Evolutionary conservation across 2,329 filamentous ascomycete genomes (phyloP), one percentile per base, ranked within the genome.

Genomic region (Fusarium subtropicale): DNA sequence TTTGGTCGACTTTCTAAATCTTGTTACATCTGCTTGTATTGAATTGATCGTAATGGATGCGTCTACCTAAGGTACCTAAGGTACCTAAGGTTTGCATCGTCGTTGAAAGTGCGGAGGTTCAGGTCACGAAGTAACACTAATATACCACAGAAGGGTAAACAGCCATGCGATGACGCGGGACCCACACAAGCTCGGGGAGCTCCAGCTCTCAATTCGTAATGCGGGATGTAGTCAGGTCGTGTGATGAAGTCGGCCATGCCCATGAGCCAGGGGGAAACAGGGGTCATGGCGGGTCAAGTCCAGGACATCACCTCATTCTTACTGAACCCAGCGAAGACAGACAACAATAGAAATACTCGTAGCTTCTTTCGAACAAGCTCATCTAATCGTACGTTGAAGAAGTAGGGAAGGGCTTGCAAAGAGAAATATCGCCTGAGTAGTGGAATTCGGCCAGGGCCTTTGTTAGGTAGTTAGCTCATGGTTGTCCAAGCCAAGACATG

Each of bases 101-200:
- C 53, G 47, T 70, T 58, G 46, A 72, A 69, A 74, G 57, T 74
- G 71, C 61, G 71, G 71, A 74, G 71, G 70, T 72, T 63, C 64
- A 74, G 69, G 71, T 62, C 42, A 58, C 47, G 42, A 38, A 58
- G 44, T 51, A 11, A 31, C 59, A 56, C 58, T 53, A 63, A 69
- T 60, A 56, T 51, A 47, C 50, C 61, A 63, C 54, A 42, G 60
- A 54, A 64, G 52, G 22, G 33, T 52, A 53, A 64, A 60, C 24
- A 64, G 63, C 34, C 48, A 39, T 44, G 33, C 53, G 30, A 56
- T 56, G 44, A 45, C 60, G 38, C 44, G 33, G 57, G 73, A 68
- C 73, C 73, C 73, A 75, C 73, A 75, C 73, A 66, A 75, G 73
- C 73, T 74, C 68, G 60, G 67, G 65, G 71, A 75, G 73, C 73